phyloP scores from a whole-genome alignment of 352 stramenopile species.

The Aphanomyces astaci region DNA sequence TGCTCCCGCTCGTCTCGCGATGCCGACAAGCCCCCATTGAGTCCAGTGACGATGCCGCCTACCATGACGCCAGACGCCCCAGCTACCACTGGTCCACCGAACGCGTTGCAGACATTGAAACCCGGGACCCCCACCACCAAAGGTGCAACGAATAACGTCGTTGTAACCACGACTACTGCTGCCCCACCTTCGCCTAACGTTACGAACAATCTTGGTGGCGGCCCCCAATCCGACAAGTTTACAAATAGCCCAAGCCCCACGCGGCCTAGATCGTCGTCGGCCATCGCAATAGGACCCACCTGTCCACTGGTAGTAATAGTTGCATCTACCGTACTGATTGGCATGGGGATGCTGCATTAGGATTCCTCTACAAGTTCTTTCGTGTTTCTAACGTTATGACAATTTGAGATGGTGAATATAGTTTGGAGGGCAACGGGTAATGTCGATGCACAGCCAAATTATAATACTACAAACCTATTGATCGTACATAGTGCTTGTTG shows the following conservation, averaged over 20 bases:
- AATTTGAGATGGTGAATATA: no score
- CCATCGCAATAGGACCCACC: no score
- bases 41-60: constrained; percentile 1
- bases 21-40: background rate
- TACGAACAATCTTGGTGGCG: background rate
- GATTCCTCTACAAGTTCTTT: no score
- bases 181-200: background rate
- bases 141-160: background rate
- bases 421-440: no score
- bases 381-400: no score
- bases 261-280: background rate
- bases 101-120: background rate
- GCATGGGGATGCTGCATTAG: no score
- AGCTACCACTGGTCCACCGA: background rate
- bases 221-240: background rate
- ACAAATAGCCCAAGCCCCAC: background rate
- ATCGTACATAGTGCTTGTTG: no score
- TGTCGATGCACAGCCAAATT: no score
- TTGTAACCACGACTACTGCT: background rate
- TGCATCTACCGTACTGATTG: no score
- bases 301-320: no score
- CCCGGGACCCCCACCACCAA: background rate
- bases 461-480: no score
- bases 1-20: constrained; percentile 3
- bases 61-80: background rate